Conservation (phyloP, 129 eudicot genomes). For the Tagetes erecta region DNA sequence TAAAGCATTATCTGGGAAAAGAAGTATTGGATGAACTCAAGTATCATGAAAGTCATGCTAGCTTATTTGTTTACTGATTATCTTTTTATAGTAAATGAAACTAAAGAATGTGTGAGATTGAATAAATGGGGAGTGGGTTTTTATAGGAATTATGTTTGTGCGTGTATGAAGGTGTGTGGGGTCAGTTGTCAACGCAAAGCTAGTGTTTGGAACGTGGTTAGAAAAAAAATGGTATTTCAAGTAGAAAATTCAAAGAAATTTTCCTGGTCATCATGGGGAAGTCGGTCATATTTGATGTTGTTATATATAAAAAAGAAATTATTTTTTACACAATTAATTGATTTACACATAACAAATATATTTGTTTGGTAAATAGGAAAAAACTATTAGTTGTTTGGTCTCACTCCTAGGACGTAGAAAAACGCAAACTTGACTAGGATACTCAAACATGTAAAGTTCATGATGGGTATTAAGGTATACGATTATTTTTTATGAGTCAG, state of each 20-base stretch:
- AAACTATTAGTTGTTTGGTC: background rate
- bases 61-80: background rate
- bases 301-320: background rate
- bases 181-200: background rate
- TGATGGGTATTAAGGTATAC: too few species aligned
- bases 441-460: too few species aligned
- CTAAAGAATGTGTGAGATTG: slow-evolving; percentile 11
- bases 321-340: background rate
- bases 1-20: slow-evolving; percentile 24
- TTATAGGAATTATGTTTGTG: slow-evolving; percentile 5
- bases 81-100: background rate
- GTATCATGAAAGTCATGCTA: slow-evolving; percentile 25
- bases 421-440: too few species aligned
- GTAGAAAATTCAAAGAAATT: slow-evolving; percentile 14
- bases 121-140: background rate
- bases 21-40: slow-evolving; percentile 27
- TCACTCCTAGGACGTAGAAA: background rate
- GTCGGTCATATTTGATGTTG: too few species aligned
- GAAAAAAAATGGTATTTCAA: slow-evolving; percentile 23
- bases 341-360: background rate
- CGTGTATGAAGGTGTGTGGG: slow-evolving; percentile 21
- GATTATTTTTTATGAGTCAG: too few species aligned
- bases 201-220: slow-evolving; percentile 15
- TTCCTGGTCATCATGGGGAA: background rate
- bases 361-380: background rate